These are phyloP conservation scores for Corymbia calophylla DNA, from an alignment of 441 rosid genomes.

Conservation along the genomic window DNA sequence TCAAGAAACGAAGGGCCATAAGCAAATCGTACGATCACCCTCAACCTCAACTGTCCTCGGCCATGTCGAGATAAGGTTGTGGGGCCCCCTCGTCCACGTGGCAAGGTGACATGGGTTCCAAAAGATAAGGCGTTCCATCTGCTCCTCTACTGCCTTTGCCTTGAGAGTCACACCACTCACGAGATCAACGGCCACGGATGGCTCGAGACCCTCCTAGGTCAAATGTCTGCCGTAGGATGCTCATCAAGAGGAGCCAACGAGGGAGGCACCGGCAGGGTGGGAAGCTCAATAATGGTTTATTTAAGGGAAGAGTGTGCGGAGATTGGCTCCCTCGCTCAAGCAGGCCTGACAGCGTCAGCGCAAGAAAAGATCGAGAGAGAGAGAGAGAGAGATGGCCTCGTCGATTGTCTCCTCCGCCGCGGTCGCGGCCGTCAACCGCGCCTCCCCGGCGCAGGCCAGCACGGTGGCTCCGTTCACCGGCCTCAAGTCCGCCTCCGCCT, in stretches of 20 bases:
- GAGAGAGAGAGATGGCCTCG: slow-evolving; percentile 41
- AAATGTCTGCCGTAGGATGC: neutral
- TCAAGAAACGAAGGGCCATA: neutral
- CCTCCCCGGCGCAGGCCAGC: slow-evolving; percentile 41
- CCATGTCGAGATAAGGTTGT: neutral
- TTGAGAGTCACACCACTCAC: neutral
- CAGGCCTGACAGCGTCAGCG: neutral
- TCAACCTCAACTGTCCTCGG: neutral
- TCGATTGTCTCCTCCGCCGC: slow-evolving; percentile 44
- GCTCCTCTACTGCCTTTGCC: neutral
- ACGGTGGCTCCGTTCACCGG: slow-evolving; percentile 66
- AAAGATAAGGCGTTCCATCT: neutral
- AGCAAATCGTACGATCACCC: neutral
- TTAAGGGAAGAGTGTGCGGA: neutral
- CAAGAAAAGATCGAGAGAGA: neutral
- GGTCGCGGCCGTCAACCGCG: slow-evolving; percentile 25
- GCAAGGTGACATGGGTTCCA: neutral
- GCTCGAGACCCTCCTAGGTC: neutral
- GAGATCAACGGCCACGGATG: neutral
- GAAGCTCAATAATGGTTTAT: neutral
- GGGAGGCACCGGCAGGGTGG: neutral
- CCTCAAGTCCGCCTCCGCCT: slow-evolving; percentile 43
- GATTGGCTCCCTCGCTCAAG: neutral
- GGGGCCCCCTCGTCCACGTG: neutral
- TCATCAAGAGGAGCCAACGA: neutral